A percentile compares a stretch with the other conserved stretches of the same genome.
Evolutionary conservation across 2,329 filamentous ascomycete species (phyloP).

Genomic region (Cytospora piceae): DNA sequence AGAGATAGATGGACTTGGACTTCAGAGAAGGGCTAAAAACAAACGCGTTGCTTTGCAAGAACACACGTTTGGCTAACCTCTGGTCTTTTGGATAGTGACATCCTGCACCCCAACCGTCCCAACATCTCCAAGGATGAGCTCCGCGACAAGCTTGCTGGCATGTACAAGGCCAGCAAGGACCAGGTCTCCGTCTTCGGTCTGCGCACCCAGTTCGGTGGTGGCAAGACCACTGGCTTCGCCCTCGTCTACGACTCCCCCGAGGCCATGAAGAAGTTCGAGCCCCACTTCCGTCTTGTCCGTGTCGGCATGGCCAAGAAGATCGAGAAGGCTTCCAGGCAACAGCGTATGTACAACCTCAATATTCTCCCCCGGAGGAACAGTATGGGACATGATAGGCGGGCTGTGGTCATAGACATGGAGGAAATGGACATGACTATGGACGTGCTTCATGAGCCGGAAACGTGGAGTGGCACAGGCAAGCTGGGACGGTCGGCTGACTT

Average conservation of each 20-base stretch:
- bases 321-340: slow-evolving; percentile 97
- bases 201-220: slow-evolving; percentile 98
- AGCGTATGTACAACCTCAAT: slow-evolving; percentile 74
- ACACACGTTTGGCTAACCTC: slow-evolving; percentile 5
- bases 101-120: slow-evolving; percentile 97
- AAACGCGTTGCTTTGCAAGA: slow-evolving; percentile 4
- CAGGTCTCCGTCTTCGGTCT: slow-evolving; percentile 98
- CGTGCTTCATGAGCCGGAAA: neutral
- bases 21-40: slow-evolving; percentile 4
- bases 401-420: neutral
- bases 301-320: slow-evolving; percentile 91
- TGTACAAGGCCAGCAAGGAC: slow-evolving; percentile 99
- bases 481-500: neutral
- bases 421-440: neutral
- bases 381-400: neutral
- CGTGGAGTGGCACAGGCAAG: neutral
- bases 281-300: slow-evolving; percentile 93
- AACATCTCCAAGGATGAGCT: slow-evolving; percentile 99
- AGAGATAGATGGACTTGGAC: slow-evolving; percentile 1
- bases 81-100: slow-evolving; percentile 68
- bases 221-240: slow-evolving; percentile 99
- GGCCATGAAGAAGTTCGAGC: slow-evolving; percentile 99
- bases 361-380: too few relatives aligned
- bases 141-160: slow-evolving; percentile 86
- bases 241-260: slow-evolving; percentile 98